These are phyloP conservation scores for Fusarium poae DNA, from an alignment of 2,329 filamentous ascomycete genomes.

Conservation along the genomic window DNA sequence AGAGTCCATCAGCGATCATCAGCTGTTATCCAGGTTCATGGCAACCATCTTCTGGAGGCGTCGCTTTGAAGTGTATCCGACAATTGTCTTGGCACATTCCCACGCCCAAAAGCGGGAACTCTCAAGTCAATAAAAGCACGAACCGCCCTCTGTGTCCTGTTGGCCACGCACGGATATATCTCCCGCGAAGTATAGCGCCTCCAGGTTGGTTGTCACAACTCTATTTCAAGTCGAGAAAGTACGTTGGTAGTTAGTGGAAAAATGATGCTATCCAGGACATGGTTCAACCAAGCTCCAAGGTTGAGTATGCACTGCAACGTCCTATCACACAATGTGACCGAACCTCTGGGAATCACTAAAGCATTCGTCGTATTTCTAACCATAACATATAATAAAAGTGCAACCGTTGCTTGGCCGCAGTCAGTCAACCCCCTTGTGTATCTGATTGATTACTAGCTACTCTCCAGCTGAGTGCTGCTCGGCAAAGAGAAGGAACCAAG, in stretches of 20 bases:
- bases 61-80: slow-evolving; percentile 14
- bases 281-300: neutral
- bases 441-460: neutral
- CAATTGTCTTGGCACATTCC: slow-evolving; percentile 42
- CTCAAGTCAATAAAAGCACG: slow-evolving; percentile 23
- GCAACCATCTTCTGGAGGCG: slow-evolving; percentile 1
- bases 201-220: slow-evolving; percentile 1
- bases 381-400: neutral
- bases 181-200: slow-evolving; percentile 28
- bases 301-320: slow-evolving; percentile 1
- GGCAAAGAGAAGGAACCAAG: neutral
- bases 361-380: neutral
- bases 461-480: neutral
- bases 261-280: slow-evolving; percentile 1
- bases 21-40: neutral
- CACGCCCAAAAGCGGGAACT: slow-evolving; percentile 10
- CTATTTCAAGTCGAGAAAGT: slow-evolving; percentile 1
- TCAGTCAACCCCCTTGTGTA: neutral
- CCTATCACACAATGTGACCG: neutral
- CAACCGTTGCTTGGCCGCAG: neutral
- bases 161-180: neutral
- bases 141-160: slow-evolving; percentile 34
- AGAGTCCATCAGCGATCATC: neutral
- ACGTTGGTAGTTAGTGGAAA: slow-evolving; percentile 3
- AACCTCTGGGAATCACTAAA: neutral